A percentile compares a stretch with the other conserved stretches of the same genome.
Evolutionary conservation across 208 protist genomes (phyloP).

Genomic region (Trichomonas gallinae): DNA sequence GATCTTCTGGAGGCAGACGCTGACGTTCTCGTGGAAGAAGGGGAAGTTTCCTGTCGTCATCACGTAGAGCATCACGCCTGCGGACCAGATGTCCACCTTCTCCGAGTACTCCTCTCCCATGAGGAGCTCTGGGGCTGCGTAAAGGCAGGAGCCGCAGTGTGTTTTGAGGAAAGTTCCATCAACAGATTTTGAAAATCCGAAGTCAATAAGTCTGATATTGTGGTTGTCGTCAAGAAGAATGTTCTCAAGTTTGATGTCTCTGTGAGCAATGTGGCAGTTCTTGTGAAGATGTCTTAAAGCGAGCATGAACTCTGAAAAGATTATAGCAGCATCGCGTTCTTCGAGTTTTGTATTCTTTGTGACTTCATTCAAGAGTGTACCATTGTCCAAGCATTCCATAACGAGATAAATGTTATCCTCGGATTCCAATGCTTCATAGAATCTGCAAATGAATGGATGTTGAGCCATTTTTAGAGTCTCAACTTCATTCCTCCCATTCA

Average conservation of each 20-base stretch:
- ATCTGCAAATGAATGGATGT: not conserved
- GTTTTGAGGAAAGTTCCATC: not conserved
- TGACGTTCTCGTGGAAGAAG: not conserved
- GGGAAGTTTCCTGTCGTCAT: not conserved
- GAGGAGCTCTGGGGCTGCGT: constrained; percentile 21
- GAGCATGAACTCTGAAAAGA: not conserved
- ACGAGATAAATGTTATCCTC: not conserved
- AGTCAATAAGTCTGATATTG: not conserved
- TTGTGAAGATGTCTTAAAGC: not conserved
- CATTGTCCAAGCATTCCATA: not conserved
- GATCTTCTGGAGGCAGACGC: not conserved
- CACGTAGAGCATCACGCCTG: not conserved
- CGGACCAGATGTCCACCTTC: constrained; percentile 13
- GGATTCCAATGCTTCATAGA: not conserved
- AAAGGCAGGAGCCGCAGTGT: not conserved
- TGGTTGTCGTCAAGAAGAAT: not conserved
- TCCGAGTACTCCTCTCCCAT: not conserved
- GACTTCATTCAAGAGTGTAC: not conserved
- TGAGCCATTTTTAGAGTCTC: not conserved
- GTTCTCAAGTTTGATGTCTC: not conserved
- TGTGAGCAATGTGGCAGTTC: not conserved
- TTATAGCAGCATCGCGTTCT: not conserved
- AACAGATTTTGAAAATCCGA: not conserved
- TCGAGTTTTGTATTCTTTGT: not conserved
- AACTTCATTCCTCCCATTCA: not conserved